Conservation (phyloP, 2,329 filamentous ascomycete species). For the Aureobasidium pullulans region DNA sequence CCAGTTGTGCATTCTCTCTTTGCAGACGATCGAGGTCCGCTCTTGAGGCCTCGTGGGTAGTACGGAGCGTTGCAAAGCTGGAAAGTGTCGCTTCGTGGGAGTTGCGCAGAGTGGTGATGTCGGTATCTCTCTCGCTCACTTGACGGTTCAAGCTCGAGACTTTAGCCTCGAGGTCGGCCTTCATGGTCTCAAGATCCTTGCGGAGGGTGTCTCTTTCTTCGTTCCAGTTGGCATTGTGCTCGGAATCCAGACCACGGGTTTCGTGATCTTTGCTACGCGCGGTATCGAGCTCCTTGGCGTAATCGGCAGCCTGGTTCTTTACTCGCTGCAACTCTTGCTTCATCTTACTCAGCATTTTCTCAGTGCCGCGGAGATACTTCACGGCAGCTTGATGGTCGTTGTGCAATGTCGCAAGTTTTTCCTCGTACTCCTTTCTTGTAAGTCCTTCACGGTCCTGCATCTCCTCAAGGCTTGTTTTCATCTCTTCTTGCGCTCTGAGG, state of each 20-base stretch:
- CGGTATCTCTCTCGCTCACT: conserved; percentile 55
- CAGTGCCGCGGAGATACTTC: conserved; percentile 95
- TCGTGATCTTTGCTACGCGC: conserved; percentile 20
- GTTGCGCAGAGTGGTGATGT: conserved; percentile 60
- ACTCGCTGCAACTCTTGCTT: conserved; percentile 94
- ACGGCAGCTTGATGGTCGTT: conserved; percentile 97
- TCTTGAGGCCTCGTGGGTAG: conserved; percentile 38
- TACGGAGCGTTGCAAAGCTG: conserved; percentile 48
- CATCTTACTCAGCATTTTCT: conserved; percentile 98
- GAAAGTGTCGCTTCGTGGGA: conserved; percentile 32
- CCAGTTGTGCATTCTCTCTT: conserved; percentile 71
- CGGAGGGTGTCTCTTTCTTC: conserved; percentile 62
- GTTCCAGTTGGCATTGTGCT: conserved; percentile 56
- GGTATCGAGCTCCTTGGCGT: conserved; percentile 69
- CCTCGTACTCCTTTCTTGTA: conserved; percentile 80
- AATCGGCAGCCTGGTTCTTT: conserved; percentile 74
- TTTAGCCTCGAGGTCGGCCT: conserved; percentile 67
- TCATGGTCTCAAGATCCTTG: conserved; percentile 59
- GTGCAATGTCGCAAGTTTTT: conserved; percentile 88
- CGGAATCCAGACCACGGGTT: conserved; percentile 16
- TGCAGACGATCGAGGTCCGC: conserved; percentile 74
- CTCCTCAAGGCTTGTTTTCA: conserved; percentile 66
- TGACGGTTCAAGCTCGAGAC: conserved; percentile 63
- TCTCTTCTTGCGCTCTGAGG: conserved; percentile 75
- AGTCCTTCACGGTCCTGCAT: conserved; percentile 77